Evolutionary conservation across 2,329 filamentous ascomycete genomes (phyloP).

Genomic region (Cordyceps cicadae): DNA sequence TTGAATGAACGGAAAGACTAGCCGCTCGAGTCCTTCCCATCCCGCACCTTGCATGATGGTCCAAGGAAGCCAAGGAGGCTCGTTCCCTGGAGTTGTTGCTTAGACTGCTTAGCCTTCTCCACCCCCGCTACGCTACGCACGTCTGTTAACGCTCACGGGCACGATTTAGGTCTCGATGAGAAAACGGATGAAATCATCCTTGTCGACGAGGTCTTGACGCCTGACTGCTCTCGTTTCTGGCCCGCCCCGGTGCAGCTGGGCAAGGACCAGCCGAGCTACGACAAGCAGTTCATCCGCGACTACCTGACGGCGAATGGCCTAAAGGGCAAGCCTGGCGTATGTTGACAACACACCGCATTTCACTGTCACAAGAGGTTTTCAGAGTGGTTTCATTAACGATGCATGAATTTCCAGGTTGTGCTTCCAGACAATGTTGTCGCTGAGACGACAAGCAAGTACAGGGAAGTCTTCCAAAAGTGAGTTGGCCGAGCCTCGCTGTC

Average conservation of each 20-base stretch:
- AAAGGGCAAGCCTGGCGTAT: slow-evolving; percentile 21
- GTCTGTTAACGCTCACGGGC: not conserved
- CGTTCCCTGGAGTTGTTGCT: not conserved
- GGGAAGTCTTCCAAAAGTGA: slow-evolving; percentile 52
- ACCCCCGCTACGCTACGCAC: not conserved
- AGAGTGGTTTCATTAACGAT: not conserved
- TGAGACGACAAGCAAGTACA: slow-evolving; percentile 65
- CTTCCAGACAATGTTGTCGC: slow-evolving; percentile 64
- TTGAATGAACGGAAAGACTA: slow-evolving; percentile 43
- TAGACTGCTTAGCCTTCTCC: not conserved
- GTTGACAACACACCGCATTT: not conserved
- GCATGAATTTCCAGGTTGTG: slow-evolving; percentile 21
- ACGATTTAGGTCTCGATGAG: slow-evolving; percentile 38
- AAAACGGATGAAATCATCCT: slow-evolving; percentile 23
- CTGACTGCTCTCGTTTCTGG: slow-evolving; percentile 84
- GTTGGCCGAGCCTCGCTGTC: not conserved
- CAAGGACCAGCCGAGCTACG: slow-evolving; percentile 71
- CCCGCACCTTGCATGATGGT: not conserved
- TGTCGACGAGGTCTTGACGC: slow-evolving; percentile 79
- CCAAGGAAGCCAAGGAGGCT: not conserved
- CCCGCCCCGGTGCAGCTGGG: slow-evolving; percentile 60
- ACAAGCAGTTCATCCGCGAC: slow-evolving; percentile 79
- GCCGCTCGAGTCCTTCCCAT: slow-evolving; percentile 22
- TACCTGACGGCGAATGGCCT: slow-evolving; percentile 68
- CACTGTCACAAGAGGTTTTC: not conserved